These are phyloP conservation scores for Fusarium ambrosium DNA, from an alignment of 2,329 filamentous ascomycete genomes.

Conservation along the genomic window DNA sequence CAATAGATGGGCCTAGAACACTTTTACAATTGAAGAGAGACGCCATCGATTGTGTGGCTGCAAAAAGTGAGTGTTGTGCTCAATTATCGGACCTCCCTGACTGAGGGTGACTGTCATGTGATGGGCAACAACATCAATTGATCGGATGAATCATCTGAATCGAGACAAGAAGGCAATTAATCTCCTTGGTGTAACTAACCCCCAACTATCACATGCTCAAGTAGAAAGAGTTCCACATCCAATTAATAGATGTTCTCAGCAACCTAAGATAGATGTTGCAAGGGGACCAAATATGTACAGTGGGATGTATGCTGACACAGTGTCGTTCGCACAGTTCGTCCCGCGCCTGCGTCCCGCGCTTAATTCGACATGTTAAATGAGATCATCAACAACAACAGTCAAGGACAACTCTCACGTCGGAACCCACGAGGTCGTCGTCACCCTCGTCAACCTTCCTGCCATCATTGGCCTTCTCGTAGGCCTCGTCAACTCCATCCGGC, in stretches of 20 bases:
- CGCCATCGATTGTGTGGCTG: background rate
- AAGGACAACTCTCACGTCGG: background rate
- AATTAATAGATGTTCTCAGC: background rate
- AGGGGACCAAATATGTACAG: background rate
- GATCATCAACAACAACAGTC: constrained; percentile 4
- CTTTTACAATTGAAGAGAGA: background rate
- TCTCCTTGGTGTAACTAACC: background rate
- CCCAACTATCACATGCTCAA: background rate
- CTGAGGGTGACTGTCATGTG: background rate
- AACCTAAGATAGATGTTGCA: background rate
- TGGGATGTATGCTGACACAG: background rate
- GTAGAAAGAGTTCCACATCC: background rate
- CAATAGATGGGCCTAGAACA: background rate
- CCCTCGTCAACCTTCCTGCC: background rate
- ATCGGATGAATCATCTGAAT: background rate
- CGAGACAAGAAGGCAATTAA: background rate
- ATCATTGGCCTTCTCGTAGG: background rate
- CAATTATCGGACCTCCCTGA: background rate
- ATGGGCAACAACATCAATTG: background rate
- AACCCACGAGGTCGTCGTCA: background rate
- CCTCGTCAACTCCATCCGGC: background rate
- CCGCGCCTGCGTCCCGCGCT: background rate
- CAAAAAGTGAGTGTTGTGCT: background rate
- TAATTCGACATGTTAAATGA: background rate
- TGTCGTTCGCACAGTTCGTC: background rate